These are phyloP conservation scores for Fusarium odoratissimum DNA, from an alignment of 2,329 filamentous ascomycete genomes.

Conservation along the genomic window DNA sequence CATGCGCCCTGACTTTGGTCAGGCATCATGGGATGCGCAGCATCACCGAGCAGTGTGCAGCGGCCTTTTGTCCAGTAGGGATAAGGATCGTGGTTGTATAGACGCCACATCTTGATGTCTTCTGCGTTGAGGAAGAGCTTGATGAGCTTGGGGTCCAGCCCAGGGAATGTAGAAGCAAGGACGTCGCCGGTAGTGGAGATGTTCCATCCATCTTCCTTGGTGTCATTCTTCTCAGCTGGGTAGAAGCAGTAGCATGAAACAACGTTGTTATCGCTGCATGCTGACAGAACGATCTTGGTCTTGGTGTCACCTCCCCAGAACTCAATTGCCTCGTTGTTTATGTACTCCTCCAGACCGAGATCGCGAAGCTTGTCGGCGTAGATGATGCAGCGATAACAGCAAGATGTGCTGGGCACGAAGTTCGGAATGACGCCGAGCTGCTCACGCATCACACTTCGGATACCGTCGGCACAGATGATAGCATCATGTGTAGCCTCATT, in stretches of 20 bases:
- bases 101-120: constrained; percentile 70
- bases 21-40: constrained; percentile 29
- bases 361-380: constrained; percentile 13
- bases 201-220: constrained; percentile 66
- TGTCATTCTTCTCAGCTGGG: constrained; percentile 67
- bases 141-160: constrained; percentile 67
- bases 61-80: constrained; percentile 22
- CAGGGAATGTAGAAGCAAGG: constrained; percentile 66
- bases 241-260: constrained; percentile 76
- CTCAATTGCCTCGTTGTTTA: constrained; percentile 60
- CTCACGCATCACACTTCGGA: constrained; percentile 12
- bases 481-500: constrained; percentile 8
- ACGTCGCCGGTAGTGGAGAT: constrained; percentile 62
- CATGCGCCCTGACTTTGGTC: constrained; percentile 22
- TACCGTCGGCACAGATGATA: constrained; percentile 17
- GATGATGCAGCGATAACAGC: constrained; percentile 17
- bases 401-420: constrained; percentile 5
- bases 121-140: constrained; percentile 65
- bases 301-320: constrained; percentile 70
- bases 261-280: constrained; percentile 69
- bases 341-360: constrained; percentile 7
- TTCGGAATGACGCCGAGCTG: constrained; percentile 1
- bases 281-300: constrained; percentile 73
- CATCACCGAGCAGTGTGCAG: constrained; percentile 22
- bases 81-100: constrained; percentile 56